These are phyloP conservation scores for Metarhizium guizhouense DNA, from an alignment of 2,329 filamentous ascomycete genomes.

Conservation along the genomic window DNA sequence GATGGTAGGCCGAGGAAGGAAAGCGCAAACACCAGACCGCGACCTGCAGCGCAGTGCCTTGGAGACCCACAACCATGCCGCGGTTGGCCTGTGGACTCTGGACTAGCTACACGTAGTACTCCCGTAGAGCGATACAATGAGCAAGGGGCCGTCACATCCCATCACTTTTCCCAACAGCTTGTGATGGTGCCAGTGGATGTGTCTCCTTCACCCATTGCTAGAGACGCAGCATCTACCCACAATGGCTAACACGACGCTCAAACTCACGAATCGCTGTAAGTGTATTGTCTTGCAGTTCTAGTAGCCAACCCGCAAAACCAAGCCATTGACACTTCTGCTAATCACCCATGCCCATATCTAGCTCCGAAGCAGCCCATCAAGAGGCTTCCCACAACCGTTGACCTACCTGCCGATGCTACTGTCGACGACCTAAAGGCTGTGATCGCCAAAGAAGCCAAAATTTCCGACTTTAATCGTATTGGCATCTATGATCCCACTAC, in stretches of 20 bases:
- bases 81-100: too few relatives aligned
- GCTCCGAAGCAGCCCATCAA: constrained; percentile 43
- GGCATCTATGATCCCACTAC: constrained; percentile 52
- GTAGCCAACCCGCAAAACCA: not conserved
- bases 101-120: too few relatives aligned
- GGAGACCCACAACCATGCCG: too few relatives aligned
- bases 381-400: constrained; percentile 42
- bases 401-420: constrained; percentile 40
- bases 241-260: constrained; percentile 10
- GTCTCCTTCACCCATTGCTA: not conserved
- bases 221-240: not conserved
- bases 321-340: not conserved
- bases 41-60: too few relatives aligned
- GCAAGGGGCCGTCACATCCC: not conserved
- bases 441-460: constrained; percentile 41
- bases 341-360: constrained; percentile 10
- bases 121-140: too few relatives aligned
- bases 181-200: not conserved
- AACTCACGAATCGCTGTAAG: constrained; percentile 14
- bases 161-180: constrained; percentile 2
- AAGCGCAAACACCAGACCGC: too few relatives aligned
- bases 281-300: not conserved
- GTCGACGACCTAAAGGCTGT: constrained; percentile 51
- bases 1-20: too few relatives aligned
- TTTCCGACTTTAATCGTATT: constrained; percentile 51